Base-by-base conservation (phyloP, 2,329 filamentous ascomycete species). In the Cercospora berteroae region DNA sequence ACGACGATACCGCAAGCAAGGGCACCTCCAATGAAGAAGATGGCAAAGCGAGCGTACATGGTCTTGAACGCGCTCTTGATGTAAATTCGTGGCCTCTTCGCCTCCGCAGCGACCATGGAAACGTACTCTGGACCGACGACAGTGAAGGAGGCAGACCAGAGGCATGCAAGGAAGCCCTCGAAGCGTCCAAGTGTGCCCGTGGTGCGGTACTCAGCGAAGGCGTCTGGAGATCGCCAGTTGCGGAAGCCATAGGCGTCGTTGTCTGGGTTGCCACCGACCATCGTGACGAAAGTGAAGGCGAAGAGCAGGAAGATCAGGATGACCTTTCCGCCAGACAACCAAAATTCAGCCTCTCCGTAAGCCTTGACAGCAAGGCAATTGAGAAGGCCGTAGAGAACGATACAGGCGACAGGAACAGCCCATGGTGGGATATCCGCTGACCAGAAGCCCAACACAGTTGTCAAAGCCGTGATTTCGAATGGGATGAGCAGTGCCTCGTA, bases 401-500 rank as follows among this genome's bases (percentile, higher is more conserved):
- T 81, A 69, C 78, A 79, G 16, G 75, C 81, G 20, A 80, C 75
- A 56, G 77, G 78, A 18, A 83, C 76, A 58, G 79, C 79, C 39
- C 77, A 73, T 72, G 82, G 70, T 18, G 81, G 81, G 23, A 83
- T 82, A 58, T 83, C 77, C 69, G 83, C 79, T 39, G 80, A 70
- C 77, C 81, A 83, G 72, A 77, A 83, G 20, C 76, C 71, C 44
- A 82, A 71, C 27, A 83, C 75, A 5, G 81, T 74, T 57, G 74
- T 79, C 39, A 82, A 75, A 33, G 81, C 81, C 0, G 83, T 81
- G 64, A 86, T 85, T 69, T 86, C 84, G 69, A 83, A 85, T 0
- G 84, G 83, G 7, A 86, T 84, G 1, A 85, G 77, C 9, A 85
- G 65, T 1, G 82, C 79, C 71, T 86, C 83, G 70, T 85, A 85